Evolutionary conservation across 768 basidiomycete species (phyloP), one percentile per base, ranked within the genome.

Genomic region (Fistulinella prunicolor): DNA sequence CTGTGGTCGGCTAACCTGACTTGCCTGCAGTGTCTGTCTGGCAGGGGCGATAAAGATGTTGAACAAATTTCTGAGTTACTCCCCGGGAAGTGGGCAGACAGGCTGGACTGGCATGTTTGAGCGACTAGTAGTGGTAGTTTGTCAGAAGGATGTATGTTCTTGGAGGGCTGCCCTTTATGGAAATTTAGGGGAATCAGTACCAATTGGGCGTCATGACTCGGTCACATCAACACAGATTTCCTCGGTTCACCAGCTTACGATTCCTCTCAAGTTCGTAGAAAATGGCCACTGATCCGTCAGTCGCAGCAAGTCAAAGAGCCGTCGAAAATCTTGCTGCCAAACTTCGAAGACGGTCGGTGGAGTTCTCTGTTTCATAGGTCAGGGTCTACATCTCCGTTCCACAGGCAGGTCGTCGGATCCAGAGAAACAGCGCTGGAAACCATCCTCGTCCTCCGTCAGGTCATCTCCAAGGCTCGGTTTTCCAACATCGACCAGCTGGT

Each of bases 1-100:
- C 20, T 34, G 39, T 42, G 51, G 42, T 56, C 24, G 50, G 23
- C 14, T 16, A 3, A 35, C 35, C 50, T 59, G 20, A 58, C 45
- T 20, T 16, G 9, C 16, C 36, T 20, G 21, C 50, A 94, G 90
- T 96, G 93, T 61, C 73, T 97, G 43, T 94, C 91, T 45, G 95
- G 95, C 42, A 83, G 95, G 53, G 96, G 96, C 16, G 94, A 98
- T 69, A 98, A 98, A 70, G 95, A 99, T 62, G 96, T 99, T 4
- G 89, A 95, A 56, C 89, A 98, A 62, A 94, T 99, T 48, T 93
- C 88, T n/a, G 73, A 94, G 59, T 73, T 97, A 34, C 75, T 99
- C 46, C 95, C 95, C 10, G 79, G 79, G 47, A 89, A 95, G 69
- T 97, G 94, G 95, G 93, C 89, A 10, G 86, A 96, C 60, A 83